Conservation (phyloP, 495 filamentous ascomycete species). For the Saxophila tyrrhenica region DNA sequence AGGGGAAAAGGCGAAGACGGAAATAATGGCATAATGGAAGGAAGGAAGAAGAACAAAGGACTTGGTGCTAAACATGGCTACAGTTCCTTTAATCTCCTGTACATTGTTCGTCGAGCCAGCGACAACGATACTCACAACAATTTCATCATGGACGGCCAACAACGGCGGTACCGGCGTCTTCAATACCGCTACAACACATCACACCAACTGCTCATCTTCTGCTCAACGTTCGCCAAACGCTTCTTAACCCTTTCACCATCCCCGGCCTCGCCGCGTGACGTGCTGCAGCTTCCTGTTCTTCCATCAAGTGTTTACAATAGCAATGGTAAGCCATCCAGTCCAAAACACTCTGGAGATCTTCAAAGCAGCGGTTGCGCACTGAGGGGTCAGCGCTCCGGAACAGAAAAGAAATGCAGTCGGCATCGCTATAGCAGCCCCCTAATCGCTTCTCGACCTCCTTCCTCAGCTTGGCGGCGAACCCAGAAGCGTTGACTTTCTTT, state of each 20-base stretch:
- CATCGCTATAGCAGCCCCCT: neutral
- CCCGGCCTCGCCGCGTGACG: neutral
- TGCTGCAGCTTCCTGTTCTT: too few species aligned
- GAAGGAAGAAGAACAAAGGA: neutral
- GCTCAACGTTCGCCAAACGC: neutral
- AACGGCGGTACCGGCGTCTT: too few species aligned
- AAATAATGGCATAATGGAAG: neutral
- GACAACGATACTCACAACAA: too few species aligned
- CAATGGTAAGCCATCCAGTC: neutral
- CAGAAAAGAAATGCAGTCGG: neutral
- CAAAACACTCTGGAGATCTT: neutral
- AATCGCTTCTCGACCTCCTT: neutral
- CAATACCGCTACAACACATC: neutral
- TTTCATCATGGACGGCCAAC: too few species aligned
- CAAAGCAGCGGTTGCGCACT: neutral
- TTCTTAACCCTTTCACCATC: neutral
- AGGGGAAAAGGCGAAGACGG: too few species aligned
- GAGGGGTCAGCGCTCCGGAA: neutral
- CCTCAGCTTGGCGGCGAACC: neutral
- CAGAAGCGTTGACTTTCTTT: neutral
- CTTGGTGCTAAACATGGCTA: neutral
- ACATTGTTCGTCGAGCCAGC: neutral
- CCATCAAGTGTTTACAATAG: neutral
- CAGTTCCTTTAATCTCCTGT: neutral
- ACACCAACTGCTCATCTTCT: neutral